Conservation (phyloP, 257 asterid species). For the Solanum commersonii region DNA sequence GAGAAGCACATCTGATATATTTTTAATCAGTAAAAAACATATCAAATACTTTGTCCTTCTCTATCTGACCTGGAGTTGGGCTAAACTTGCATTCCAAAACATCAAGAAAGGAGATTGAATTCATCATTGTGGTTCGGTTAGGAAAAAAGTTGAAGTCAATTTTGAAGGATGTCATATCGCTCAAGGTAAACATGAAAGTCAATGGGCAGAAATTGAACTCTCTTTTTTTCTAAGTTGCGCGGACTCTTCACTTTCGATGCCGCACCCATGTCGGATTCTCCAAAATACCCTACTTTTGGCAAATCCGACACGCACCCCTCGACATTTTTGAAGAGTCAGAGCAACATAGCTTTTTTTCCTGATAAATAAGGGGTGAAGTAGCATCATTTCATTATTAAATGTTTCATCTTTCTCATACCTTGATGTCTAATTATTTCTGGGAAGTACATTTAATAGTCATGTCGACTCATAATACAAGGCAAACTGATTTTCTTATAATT, state of each 20-base stretch:
- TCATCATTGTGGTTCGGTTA: neutral
- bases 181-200: neutral
- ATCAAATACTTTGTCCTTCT: neutral
- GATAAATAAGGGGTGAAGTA: neutral
- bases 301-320: too few relatives aligned
- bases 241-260: too few relatives aligned
- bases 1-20: neutral
- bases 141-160: neutral
- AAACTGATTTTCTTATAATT: neutral
- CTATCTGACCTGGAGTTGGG: neutral
- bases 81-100: neutral
- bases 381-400: neutral
- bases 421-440: neutral
- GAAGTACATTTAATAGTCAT: neutral
- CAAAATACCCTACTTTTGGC: too few relatives aligned
- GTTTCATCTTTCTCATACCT: neutral
- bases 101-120: neutral
- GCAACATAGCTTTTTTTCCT: too few relatives aligned
- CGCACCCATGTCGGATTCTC: too few relatives aligned
- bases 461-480: neutral
- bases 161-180: neutral
- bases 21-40: neutral
- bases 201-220: neutral
- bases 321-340: too few relatives aligned
- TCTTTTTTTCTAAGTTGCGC: too few relatives aligned